Percentiles rank a stretch among this genome's conserved stretches.
Evolutionary conservation across 78 protist species (phyloP).

Genomic region (Pelomyxa schiedti): DNA sequence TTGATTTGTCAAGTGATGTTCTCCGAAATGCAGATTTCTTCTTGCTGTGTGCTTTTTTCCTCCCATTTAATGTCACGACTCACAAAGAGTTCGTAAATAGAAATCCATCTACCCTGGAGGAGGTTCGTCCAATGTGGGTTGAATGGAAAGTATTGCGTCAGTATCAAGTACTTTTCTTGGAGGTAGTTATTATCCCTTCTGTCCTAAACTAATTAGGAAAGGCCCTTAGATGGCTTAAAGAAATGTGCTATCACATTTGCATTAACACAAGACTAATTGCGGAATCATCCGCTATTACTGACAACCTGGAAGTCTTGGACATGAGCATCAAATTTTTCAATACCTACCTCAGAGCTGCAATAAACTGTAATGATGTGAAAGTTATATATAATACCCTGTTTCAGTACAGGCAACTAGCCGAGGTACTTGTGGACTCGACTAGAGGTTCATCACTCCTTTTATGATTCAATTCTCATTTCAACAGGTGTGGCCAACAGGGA

Average conservation of each 20-base stretch:
- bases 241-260: constrained; percentile 5
- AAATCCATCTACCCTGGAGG: background rate
- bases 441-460: background rate
- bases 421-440: background rate
- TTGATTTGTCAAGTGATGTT: too few relatives aligned
- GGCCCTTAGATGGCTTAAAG: background rate
- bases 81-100: background rate
- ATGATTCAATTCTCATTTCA: too few relatives aligned
- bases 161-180: background rate
- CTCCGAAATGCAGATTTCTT: constrained; percentile 1
- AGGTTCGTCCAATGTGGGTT: background rate
- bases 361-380: background rate
- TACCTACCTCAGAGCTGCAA: constrained; percentile 3
- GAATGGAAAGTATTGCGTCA: constrained; percentile 5
- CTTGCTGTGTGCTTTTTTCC: background rate
- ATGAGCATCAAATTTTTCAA: constrained; percentile 8
- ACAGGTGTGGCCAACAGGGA: too few relatives aligned
- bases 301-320: background rate
- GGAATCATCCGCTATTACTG: background rate
- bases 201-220: too few relatives aligned
- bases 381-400: background rate
- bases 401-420: constrained; percentile 5
- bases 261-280: constrained; percentile 2
- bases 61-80: background rate
- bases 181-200: too few relatives aligned